phyloP scores from a whole-genome alignment of 352 stramenopile genomes.

The Phytophthora sansomeana region DNA sequence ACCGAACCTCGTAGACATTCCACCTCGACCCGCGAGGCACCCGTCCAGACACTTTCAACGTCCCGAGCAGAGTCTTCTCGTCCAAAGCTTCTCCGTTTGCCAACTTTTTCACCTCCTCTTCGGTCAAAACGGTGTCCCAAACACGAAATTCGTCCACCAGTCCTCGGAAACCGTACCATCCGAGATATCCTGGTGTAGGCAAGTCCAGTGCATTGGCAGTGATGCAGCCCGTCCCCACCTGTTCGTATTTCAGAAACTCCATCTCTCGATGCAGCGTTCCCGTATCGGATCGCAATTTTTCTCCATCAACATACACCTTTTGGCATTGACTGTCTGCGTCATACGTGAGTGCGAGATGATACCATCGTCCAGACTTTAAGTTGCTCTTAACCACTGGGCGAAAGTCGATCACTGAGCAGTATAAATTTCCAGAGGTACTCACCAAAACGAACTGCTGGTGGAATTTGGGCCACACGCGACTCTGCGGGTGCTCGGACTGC shows the following conservation, averaged over 20 bases:
- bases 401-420: constrained; percentile 41
- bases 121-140: constrained; percentile 30
- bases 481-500: constrained; percentile 27
- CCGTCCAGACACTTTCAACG: constrained; percentile 9
- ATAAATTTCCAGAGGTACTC: constrained; percentile 33
- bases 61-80: neutral
- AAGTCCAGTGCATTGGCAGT: constrained; percentile 15
- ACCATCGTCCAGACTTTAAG: constrained; percentile 37
- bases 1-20: constrained; percentile 24
- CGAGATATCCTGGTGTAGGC: constrained; percentile 9
- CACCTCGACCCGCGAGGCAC: constrained; percentile 9
- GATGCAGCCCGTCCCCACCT: constrained; percentile 46
- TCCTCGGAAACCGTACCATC: constrained; percentile 49
- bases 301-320: constrained; percentile 42
- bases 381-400: constrained; percentile 29
- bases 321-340: constrained; percentile 14
- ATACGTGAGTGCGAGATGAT: constrained; percentile 49
- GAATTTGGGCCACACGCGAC: constrained; percentile 33
- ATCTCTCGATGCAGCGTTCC: constrained; percentile 22
- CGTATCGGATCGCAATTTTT: constrained; percentile 2
- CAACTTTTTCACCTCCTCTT: constrained; percentile 16
- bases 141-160: constrained; percentile 46
- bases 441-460: constrained; percentile 46
- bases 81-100: constrained; percentile 1
- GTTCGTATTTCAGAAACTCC: constrained; percentile 24